phyloP scores from a whole-genome alignment of 148 eudicot species.

The Silene uniflora region DNA sequence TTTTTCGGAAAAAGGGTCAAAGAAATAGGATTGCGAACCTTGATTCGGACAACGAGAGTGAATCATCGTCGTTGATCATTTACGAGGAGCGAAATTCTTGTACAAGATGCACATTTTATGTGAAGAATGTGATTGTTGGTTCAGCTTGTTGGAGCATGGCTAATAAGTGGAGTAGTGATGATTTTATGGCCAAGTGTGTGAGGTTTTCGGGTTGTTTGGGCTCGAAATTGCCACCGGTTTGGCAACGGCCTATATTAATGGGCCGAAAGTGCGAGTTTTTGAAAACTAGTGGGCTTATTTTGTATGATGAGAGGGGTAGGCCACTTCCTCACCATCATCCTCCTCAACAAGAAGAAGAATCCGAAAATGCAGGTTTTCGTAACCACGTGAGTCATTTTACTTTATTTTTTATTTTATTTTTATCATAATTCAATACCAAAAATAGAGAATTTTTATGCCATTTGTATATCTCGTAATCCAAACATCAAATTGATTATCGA shows the following conservation, averaged over 20 bases:
- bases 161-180: slow-evolving; percentile 37
- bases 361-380: neutral
- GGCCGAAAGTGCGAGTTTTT: slow-evolving; percentile 84
- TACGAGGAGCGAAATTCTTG: neutral
- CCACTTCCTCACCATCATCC: slow-evolving; percentile 33
- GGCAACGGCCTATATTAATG: slow-evolving; percentile 90
- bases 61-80: slow-evolving; percentile 17
- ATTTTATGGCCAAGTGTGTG: neutral
- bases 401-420: neutral
- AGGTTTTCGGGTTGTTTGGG: slow-evolving; percentile 12
- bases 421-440: neutral
- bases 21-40: slow-evolving; percentile 12
- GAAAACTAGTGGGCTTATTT: slow-evolving; percentile 69
- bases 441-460: no score
- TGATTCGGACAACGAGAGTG: slow-evolving; percentile 15
- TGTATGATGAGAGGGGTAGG: slow-evolving; percentile 68
- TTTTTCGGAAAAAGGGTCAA: slow-evolving; percentile 14
- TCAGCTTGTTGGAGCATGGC: slow-evolving; percentile 61
- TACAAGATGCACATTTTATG: slow-evolving; percentile 5
- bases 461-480: no score
- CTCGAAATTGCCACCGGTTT: slow-evolving; percentile 40
- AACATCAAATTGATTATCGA: no score
- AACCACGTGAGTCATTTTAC: neutral
- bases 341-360: neutral
- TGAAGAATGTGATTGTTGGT: slow-evolving; percentile 38